Conservation (phyloP, 768 basidiomycete genomes). For the Naganishia kalamii region DNA sequence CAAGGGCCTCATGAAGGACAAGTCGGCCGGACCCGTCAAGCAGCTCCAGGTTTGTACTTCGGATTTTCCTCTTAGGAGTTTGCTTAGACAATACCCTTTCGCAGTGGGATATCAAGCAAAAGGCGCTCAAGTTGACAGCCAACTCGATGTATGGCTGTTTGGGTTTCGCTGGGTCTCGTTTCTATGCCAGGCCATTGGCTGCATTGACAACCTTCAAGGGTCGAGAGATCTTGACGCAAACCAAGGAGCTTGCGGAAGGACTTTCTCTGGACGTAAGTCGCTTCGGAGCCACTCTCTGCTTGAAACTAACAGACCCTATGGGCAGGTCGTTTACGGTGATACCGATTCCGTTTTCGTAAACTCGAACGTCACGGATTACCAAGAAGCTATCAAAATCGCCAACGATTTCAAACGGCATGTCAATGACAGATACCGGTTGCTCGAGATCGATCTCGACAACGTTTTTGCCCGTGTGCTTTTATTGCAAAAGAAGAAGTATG, state of each 20-base stretch:
- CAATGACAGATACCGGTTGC: constrained; percentile 87
- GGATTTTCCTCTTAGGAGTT: not conserved
- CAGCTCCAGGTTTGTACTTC: constrained; percentile 63
- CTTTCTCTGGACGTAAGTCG: constrained; percentile 78
- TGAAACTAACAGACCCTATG: not conserved
- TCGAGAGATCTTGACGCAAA: constrained; percentile 90
- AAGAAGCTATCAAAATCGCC: constrained; percentile 85
- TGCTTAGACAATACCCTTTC: not conserved
- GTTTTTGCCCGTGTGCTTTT: constrained; percentile 87
- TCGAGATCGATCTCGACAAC: constrained; percentile 93
- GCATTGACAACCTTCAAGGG: constrained; percentile 96
- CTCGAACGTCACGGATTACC: constrained; percentile 80
- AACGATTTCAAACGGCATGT: constrained; percentile 89
- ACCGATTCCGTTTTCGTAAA: constrained; percentile 99
- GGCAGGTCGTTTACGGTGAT: constrained; percentile 93
- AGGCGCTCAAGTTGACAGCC: constrained; percentile 92
- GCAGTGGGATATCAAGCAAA: constrained; percentile 94
- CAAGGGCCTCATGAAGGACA: constrained; percentile 91
- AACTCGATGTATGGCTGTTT: constrained; percentile 99
- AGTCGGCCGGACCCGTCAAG: constrained; percentile 59
- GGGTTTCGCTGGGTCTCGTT: constrained; percentile 92
- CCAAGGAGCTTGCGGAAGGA: constrained; percentile 83
- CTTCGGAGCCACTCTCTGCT: not conserved
- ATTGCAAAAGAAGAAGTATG: constrained; percentile 98
- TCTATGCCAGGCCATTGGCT: constrained; percentile 93